Conservation (phyloP, 257 asterid species). For the Oldenlandia corymbosa region DNA sequence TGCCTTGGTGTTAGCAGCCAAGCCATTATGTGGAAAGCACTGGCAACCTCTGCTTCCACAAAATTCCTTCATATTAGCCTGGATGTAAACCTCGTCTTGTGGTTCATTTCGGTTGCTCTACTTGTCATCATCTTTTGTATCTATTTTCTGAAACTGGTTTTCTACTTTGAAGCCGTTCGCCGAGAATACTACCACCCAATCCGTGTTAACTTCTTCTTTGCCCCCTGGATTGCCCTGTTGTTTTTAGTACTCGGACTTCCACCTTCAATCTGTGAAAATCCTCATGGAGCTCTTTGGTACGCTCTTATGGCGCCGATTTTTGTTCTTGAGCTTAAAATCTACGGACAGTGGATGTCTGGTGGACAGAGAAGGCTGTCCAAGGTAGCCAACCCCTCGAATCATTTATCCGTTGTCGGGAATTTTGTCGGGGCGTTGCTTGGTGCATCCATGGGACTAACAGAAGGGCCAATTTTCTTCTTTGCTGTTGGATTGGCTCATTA, state of each 20-base stretch:
- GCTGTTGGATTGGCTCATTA: constrained; percentile 96
- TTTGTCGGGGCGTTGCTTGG: constrained; percentile 90
- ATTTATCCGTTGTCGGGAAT: constrained; percentile 70
- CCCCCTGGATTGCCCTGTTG: constrained; percentile 73
- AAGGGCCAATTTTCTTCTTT: constrained; percentile 83
- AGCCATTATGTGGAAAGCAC: constrained; percentile 88
- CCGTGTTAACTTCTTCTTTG: constrained; percentile 89
- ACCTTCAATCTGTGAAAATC: constrained; percentile 31
- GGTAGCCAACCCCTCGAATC: constrained; percentile 91
- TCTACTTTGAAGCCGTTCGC: constrained; percentile 93
- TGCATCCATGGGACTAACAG: constrained; percentile 78
- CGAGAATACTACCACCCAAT: constrained; percentile 89
- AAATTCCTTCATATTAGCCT: constrained; percentile 48
- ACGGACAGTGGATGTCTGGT: constrained; percentile 98
- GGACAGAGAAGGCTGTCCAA: constrained; percentile 80
- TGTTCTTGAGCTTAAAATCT: constrained; percentile 66
- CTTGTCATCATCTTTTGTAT: constrained; percentile 26
- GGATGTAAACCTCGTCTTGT: constrained; percentile 48
- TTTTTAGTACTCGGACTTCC: constrained; percentile 68
- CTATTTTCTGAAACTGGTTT: constrained; percentile 53
- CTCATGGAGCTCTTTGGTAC: constrained; percentile 54
- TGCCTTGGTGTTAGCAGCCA: constrained; percentile 94
- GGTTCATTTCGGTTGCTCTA: constrained; percentile 60
- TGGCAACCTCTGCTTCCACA: constrained; percentile 54
- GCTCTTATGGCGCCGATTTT: constrained; percentile 67